Evolutionary conservation across 2,329 filamentous ascomycete species (phyloP), one percentile per base, ranked within the genome.

Genomic region (Fonsecaea monophora): DNA sequence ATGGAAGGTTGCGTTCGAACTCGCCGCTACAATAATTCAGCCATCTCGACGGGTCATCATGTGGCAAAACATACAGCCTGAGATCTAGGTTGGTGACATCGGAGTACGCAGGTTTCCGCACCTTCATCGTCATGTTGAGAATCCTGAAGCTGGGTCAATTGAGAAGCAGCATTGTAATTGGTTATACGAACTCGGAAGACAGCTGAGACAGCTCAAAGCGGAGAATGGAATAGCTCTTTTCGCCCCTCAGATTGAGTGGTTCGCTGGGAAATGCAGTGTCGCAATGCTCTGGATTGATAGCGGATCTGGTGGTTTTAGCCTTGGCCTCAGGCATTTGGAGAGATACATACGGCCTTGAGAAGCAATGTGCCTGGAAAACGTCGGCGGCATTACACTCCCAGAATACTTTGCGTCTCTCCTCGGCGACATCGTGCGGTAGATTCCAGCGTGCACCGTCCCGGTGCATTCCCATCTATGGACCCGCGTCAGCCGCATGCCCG

Each of bases 331-430:
- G 18, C 7, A 59, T 59, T n/a, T 18, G 56, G 10, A 25, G 4
- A 25, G 45, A 25, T 34, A n/a, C 62, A 34, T 40, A 60, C 53
- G 63, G 63, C 30, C 63, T 54, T 48, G 63, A 65, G 32, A 65
- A 65, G 30, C 63, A 65, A 48, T 65, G 63, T 12, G 63, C 63
- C 57, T 65, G 57, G 48, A 65, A 65, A 2, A 61, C 48, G 37
- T 65, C 63, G 34, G 63, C 63, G 42, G 63, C 57, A 48, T 65
- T 65, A 50, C 63, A 65, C 57, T 65, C 63, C 63, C 63, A 65
- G 32, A 65, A 65, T 48, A 65, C 63, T 48, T 65, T 65, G 42
- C 63, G 63, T 42, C 63, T 21, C 53, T 65, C 63, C 57, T 65
- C 63, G 35, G 61, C 35, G 18, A 65, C 57, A 55, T 65, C 45